Percentiles rank a stretch among this genome's conserved stretches.
Conservation (phyloP, 352 stramenopile genomes). For the Pythium dissimile region DNA sequence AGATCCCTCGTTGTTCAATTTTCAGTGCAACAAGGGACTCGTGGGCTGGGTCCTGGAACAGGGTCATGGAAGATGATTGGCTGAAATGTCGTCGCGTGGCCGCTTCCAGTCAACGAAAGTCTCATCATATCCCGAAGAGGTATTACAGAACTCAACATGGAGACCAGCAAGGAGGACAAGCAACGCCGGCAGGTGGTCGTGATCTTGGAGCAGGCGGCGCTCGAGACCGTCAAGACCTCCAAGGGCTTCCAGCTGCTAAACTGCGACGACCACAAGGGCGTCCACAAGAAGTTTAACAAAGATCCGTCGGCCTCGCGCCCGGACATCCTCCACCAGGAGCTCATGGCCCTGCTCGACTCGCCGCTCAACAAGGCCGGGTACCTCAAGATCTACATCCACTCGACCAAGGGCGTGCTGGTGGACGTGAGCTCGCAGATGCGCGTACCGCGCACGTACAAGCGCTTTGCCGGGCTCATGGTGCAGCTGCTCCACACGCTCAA, state of each 20-base stretch:
- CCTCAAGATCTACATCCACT: conserved; percentile 98
- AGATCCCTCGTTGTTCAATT: no score
- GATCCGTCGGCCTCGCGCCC: conserved; percentile 96
- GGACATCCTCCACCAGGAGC: conserved; percentile 99
- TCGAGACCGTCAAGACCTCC: conserved; percentile 99
- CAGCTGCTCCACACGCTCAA: conserved; percentile 99
- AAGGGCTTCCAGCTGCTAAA: conserved; percentile 99
- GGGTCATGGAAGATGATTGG: no score
- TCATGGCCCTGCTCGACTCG: conserved; percentile 98
- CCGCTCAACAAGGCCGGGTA: conserved; percentile 99
- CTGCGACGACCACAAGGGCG: conserved; percentile 98
- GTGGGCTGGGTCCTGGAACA: no score
- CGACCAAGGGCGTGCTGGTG: conserved; percentile 96
- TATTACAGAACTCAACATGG: conserved; percentile 11
- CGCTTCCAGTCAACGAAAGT: conserved; percentile 20
- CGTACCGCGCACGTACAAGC: conserved; percentile 99
- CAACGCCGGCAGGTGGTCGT: conserved; percentile 93
- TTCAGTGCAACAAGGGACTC: no score
- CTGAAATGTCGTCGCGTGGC: not conserved
- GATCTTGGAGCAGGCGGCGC: conserved; percentile 96
- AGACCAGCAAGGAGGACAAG: conserved; percentile 43
- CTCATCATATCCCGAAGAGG: not conserved
- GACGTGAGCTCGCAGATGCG: conserved; percentile 98
- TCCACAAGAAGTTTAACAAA: conserved; percentile 95
- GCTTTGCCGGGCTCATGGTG: conserved; percentile 96